phyloP scores from a whole-genome alignment of 306 rosid species.

The Pterocarpus santalinus region DNA sequence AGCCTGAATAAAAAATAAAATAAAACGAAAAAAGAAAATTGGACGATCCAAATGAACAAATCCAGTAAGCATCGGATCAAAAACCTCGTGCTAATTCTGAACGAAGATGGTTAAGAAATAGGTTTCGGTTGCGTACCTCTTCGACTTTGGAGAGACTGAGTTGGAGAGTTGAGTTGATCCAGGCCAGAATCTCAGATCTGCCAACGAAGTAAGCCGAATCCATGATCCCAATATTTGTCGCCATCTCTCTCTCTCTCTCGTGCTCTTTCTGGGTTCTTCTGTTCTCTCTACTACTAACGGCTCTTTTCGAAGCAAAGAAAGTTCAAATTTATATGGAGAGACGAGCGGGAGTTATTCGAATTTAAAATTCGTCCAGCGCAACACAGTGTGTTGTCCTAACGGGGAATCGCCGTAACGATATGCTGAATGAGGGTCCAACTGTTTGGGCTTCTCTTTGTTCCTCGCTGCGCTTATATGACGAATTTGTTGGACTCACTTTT shows the following conservation, averaged over 20 bases:
- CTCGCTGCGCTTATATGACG: neutral
- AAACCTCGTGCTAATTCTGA: too few relatives aligned
- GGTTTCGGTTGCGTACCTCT: conserved; percentile 43
- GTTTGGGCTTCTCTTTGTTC: neutral
- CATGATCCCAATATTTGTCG: conserved; percentile 95
- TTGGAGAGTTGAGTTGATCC: conserved; percentile 95
- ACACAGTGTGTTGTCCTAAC: neutral
- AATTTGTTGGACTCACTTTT: neutral
- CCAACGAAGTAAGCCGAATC: conserved; percentile 96
- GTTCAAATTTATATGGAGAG: conserved; percentile 46
- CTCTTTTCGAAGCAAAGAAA: neutral
- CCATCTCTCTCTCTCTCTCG: conserved; percentile 52
- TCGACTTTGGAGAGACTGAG: conserved; percentile 92
- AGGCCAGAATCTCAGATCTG: conserved; percentile 87
- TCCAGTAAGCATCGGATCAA: too few relatives aligned
- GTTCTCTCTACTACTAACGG: conserved; percentile 26
- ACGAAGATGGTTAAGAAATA: too few relatives aligned
- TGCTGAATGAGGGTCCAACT: neutral
- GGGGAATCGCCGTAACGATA: conserved; percentile 9
- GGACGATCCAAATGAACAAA: too few relatives aligned
- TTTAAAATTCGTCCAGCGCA: conserved; percentile 45
- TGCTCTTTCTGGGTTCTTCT: neutral
- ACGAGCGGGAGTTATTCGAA: conserved; percentile 68
- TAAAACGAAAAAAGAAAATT: too few relatives aligned
- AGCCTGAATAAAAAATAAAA: conserved; percentile 54